phyloP scores from a whole-genome alignment of 495 filamentous ascomycete genomes.

The Extremus antarcticus region DNA sequence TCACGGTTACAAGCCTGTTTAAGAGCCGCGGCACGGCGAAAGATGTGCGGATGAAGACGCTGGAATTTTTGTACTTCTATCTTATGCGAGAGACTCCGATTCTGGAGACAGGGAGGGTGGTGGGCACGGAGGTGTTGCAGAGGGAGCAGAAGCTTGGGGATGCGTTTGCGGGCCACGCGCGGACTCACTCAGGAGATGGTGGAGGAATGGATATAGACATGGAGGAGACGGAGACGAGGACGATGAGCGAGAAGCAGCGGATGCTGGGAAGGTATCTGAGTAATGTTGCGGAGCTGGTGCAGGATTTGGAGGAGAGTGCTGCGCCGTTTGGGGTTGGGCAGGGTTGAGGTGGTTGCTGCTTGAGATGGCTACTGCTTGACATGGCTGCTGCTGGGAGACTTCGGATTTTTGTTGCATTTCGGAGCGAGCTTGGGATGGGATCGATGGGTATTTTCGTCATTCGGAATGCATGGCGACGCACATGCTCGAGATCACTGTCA shows the following conservation, averaged over 20 bases:
- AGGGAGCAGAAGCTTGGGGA: conserved; percentile 59
- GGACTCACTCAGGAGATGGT: conserved; percentile 27
- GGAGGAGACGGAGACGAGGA: conserved; percentile 43
- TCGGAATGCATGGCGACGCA: too few relatives aligned
- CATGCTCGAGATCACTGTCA: too few relatives aligned
- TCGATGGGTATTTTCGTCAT: too few relatives aligned
- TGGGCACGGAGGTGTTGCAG: conserved; percentile 40
- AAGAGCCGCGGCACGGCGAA: conserved; percentile 68
- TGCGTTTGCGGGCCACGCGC: conserved; percentile 32
- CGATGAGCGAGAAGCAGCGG: conserved; percentile 79
- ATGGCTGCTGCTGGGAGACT: too few relatives aligned
- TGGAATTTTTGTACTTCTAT: conserved; percentile 97
- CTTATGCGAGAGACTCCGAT: conserved; percentile 78
- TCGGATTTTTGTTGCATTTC: too few relatives aligned
- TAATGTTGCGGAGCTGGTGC: conserved; percentile 85
- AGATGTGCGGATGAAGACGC: conserved; percentile 82
- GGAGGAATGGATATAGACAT: conserved; percentile 26
- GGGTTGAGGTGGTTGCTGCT: too few relatives aligned
- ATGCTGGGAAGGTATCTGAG: conserved; percentile 70
- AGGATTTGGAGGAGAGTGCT: conserved; percentile 78
- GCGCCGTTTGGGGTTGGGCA: conserved; percentile 45
- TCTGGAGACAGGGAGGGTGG: conserved; percentile 29
- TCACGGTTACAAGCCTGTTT: conserved; percentile 89
- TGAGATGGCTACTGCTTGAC: too few relatives aligned
- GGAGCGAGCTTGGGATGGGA: too few relatives aligned